Conservation (phyloP, 2,329 filamentous ascomycete species). For the Dryadomyces quercus-mongolicae region DNA sequence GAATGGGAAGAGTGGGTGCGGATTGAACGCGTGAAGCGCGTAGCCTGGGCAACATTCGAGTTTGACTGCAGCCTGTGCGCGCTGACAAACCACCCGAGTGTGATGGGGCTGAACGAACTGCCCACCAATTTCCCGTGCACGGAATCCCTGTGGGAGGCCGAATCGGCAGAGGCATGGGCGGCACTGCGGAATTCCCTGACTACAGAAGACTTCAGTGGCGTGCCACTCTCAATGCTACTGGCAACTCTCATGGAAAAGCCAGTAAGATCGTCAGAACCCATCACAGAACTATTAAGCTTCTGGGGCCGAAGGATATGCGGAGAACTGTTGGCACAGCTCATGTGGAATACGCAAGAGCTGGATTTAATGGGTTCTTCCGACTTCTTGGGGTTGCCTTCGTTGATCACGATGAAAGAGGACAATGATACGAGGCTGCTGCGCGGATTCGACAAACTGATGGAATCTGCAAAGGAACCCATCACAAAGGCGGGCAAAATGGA, state of each 20-base stretch:
- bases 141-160: neutral
- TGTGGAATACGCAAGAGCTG: neutral
- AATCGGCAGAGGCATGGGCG: neutral
- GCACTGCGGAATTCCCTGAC: neutral
- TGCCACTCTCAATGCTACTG: neutral
- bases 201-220: neutral
- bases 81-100: slow-evolving; percentile 17
- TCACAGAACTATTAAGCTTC: neutral
- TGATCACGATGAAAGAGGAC: neutral
- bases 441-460: neutral
- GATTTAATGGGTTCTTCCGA: neutral
- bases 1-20: slow-evolving; percentile 16
- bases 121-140: neutral
- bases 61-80: slow-evolving; percentile 21
- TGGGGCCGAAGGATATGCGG: neutral
- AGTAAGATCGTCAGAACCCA: neutral
- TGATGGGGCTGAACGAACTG: slow-evolving; percentile 14
- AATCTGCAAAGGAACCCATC: neutral
- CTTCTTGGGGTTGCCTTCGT: neutral
- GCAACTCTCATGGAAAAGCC: neutral
- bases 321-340: neutral
- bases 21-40: slow-evolving; percentile 15
- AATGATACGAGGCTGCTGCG: neutral
- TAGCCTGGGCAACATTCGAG: slow-evolving; percentile 20
- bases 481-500: neutral